Base-by-base conservation (phyloP, 1,139 yeast genomes). In the Diutina siamensis region DNA sequence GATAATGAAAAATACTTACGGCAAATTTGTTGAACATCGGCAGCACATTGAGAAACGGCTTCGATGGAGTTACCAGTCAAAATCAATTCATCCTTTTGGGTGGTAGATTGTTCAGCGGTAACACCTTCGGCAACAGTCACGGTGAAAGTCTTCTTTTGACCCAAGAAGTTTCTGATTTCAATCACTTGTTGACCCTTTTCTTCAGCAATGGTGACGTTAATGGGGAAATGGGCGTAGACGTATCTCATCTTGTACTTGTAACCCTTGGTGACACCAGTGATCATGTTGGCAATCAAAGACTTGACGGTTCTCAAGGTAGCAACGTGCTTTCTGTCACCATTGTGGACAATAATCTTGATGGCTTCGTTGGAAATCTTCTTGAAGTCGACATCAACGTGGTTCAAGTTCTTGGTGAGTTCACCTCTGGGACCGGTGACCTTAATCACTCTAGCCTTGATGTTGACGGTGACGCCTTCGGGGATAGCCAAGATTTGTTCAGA, bases 171-270 rank as follows among this genome's bases (percentile, higher is more conserved):
- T 85, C 98, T 89, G 78, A 92, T 89, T 78, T 92, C 98, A 62
- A 89, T 84, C 65, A 64, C 78, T 55, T 76, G 72, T 53, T 78
- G 73, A 63, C 88, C 89, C 49, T 87, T 85, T 61, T 77, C 72
- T 60, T 86, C 83, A 63, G 81, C 67, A 57, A 81, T 69, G 80
- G 89, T 92, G 61, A 92, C 97, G 74, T 94, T 92, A 76, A 94
- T 94, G 71, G 98, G 99, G 95, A 92, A 92, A 86, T 94, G 98
- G 83, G 98, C 99, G 70, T 92, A 94, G 59, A 92, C 98, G 72
- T 88, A 89, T 80, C 97, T 87, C 96, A 92, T 83, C 88, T 92
- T 92, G 94, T 92, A 92, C 76, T 84, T 82, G 95, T 76, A 92
- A 72, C 98, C 97, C 79, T 83, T 83, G 71, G 98, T 92, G 67